Evolutionary conservation across 2,329 filamentous ascomycete genomes (phyloP), one percentile per base, ranked within the genome.

Genomic region (Phialemoniopsis sp.): DNA sequence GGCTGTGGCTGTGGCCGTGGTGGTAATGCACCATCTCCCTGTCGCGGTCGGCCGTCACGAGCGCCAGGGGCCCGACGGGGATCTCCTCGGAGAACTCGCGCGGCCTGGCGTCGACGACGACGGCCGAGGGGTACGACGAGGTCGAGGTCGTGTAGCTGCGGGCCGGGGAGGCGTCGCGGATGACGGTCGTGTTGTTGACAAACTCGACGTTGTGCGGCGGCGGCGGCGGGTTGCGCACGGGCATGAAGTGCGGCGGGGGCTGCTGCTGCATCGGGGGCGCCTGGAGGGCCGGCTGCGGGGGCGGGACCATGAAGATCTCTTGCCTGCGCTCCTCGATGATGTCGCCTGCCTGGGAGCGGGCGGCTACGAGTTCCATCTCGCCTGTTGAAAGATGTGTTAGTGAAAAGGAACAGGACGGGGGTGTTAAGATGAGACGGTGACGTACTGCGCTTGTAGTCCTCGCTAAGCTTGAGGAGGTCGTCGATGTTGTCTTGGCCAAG

Each of bases 401-500:
- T 16, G 12, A 38, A 26, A 26, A 26, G 21, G 21, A 26, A 26
- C 10, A 17, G 15, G 13, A 13, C 9, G 28, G 29, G 34, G n/a
- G n/a, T n/a, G n/a, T n/a, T n/a, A 21, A 29, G 14, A 14, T 29
- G 28, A 36, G 15, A 7, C 4, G 5, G 13, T 18, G 6, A 54
- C 69, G 54, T 52, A 78, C 75, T 70, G 55, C 76, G 75, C 56
- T 76, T 82, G 63, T 88, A 89, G 26, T 85, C 80, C 53, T 89
- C 86, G 60, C 88, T 94, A 36, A 89, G 70, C 53, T 80, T 84
- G 52, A 96, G 85, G 33, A 96, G 73, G 53, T 94, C 86, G 51
- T 96, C 89, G 46, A 96, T 96, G 52, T 95, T 89, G 14, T 91
- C 81, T 52, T 94, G 90, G 13, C 88, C 87, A 5, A 97, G 73